Evolutionary conservation across 1,284 basidiomycete genomes (phyloP), one percentile per base, ranked within the genome.

Genomic region (Moesziomyces globuligerus): DNA sequence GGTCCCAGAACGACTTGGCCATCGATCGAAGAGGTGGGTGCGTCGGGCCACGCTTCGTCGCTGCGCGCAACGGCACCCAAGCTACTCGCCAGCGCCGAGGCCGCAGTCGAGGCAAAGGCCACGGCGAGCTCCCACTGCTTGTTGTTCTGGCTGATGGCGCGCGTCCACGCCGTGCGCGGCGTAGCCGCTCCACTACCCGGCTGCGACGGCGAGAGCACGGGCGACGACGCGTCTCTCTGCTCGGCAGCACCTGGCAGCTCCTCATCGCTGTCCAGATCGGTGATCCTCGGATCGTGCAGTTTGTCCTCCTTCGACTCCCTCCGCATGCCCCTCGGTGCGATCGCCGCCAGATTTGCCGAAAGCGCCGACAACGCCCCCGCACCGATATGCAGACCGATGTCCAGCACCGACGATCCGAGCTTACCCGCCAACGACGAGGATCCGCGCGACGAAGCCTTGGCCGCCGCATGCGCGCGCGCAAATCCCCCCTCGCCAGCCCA

Each of bases 111-210:
- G 4, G 73, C 73, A 25, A 75, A 69, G 1, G 73, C 70, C 9
- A 62, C 66, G 13, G 69, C 56, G 3, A 75, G 42, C 40, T 75
- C 73, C 73, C 73, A 75, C 50, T 75, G 73, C 41, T 59, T 54
- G 54, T 61, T 61, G 52, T 65, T 65, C 50, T 65, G 67, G 42
- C 39, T 46, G 48, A 60, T 65, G 11, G 67, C 60, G 6, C 60
- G 37, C 1, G 34, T 52, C 67, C 68, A 71, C 0, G 61, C 61
- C 2, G 54, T 65, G 7, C 60, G 34, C 5, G 60, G 60, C 7
- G 60, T 65, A 2, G 67, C 57, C 0, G 67, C 37, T 2, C 61
- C 61, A 39, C 53, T 54, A 1, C 37, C 48, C 3, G 58, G 51
- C 18, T 58, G 42, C 18, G 60, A 57, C 10, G 44, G 17, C 10